Base-by-base conservation (phyloP, 192 early-diverging fungal genomes). In the Helicostylum pulchrum region DNA sequence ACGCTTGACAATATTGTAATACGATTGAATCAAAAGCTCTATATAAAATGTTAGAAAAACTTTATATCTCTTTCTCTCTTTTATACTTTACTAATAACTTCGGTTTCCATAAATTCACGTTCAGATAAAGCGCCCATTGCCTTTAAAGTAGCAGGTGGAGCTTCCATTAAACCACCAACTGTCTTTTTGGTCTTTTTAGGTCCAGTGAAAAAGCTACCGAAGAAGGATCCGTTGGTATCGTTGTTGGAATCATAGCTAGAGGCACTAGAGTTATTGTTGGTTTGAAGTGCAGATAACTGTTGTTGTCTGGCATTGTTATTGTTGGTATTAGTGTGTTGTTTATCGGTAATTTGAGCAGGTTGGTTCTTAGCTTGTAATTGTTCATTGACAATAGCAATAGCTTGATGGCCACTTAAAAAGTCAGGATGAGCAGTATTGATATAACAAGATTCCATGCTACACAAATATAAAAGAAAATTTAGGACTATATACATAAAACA, bases 351-450 rank as follows among this genome's bases (percentile, higher is more conserved):
- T 51, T 59, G 45, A 23, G 59, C 43, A 65, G 71, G 59, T 74
- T 80, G 58, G 56, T 53, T 51, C 12, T 30, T 43, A 68, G 74
- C 34, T 68, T 30, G n/a, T 8, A 72, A 64, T 43, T 70, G 67
- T 52, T 97, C 97, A 57, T 87, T 90, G 75, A 97, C 90, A 58
- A 96, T 85, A 23, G 93, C 84, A 85, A 96, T 92, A 6, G 95
- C 94, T 67, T 88, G 90, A 81, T 98, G 95, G 32, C 98, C 98
- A 69, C 87, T 94, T 72, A 99, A 82, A 78, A 99, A 99, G 72
- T 99, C 96, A 6, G 96, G 96, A 73, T 99, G 98, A 6, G 83
- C 95, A 8, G 98, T 99, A 83, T 99, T 99, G 80, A 99, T 88
- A 76, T 99, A 99, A 72, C 86, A 87, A 15, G 90, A 81, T 79